Conservation (phyloP, 345 rosid species). For the Moricandia moricandioides region DNA sequence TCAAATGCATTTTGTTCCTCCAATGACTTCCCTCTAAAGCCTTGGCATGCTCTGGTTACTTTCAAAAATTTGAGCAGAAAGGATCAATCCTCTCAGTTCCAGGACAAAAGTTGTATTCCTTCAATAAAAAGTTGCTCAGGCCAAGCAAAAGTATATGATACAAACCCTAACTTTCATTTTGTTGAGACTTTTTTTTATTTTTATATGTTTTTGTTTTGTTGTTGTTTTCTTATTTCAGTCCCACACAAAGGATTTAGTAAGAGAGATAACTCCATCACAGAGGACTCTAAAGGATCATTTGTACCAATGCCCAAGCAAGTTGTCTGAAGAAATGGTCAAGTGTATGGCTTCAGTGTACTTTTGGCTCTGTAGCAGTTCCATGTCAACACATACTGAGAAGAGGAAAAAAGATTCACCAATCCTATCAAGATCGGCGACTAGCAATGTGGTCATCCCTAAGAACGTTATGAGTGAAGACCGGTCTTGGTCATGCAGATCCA, state of each 20-base stretch:
- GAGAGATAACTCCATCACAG: slow-evolving; percentile 42
- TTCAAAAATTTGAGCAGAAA: slow-evolving; percentile 42
- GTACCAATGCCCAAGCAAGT: slow-evolving; percentile 75
- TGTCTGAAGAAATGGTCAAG: slow-evolving; percentile 91
- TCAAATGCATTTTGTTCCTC: slow-evolving; percentile 89
- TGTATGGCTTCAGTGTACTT: slow-evolving; percentile 84
- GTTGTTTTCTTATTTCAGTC: slow-evolving; percentile 35
- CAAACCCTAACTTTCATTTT: background rate
- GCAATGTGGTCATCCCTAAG: slow-evolving; percentile 58
- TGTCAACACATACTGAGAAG: slow-evolving; percentile 46
- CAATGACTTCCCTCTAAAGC: slow-evolving; percentile 54
- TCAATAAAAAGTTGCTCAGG: slow-evolving; percentile 45
- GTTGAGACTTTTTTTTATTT: background rate
- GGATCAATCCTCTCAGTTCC: slow-evolving; percentile 35
- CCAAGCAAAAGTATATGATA: slow-evolving; percentile 42
- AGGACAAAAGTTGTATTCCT: slow-evolving; percentile 37
- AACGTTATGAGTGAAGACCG: slow-evolving; percentile 47
- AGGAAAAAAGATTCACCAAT: slow-evolving; percentile 41
- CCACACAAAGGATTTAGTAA: slow-evolving; percentile 28
- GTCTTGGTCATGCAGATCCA: slow-evolving; percentile 68
- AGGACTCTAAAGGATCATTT: slow-evolving; percentile 78
- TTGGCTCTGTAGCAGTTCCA: slow-evolving; percentile 59
- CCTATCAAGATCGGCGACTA: slow-evolving; percentile 56
- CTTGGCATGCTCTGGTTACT: slow-evolving; percentile 56
- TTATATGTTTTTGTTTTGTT: background rate